Conservation (phyloP, 169 alveolate genomes). For the Perkinsus marinus region DNA sequence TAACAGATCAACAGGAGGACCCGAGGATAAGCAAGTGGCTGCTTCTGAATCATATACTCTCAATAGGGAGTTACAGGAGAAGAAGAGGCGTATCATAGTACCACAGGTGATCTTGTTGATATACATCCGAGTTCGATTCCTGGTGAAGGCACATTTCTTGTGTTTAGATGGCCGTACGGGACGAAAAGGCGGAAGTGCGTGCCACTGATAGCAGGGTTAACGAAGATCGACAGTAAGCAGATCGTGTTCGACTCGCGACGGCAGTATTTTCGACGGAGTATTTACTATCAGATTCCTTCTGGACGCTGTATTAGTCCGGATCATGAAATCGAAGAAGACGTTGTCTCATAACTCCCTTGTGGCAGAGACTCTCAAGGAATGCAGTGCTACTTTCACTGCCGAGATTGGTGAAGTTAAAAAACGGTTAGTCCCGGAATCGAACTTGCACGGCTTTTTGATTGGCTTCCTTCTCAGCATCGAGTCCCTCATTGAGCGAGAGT, state of each 20-base stretch:
- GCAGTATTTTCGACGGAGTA: no score
- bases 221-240: slow-evolving; percentile 33
- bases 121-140: neutral
- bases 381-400: neutral
- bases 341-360: slow-evolving; percentile 28
- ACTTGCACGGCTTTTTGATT: neutral
- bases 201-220: slow-evolving; percentile 39
- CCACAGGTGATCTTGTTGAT: neutral
- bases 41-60: neutral
- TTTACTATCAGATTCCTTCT: slow-evolving; percentile 5
- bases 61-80: neutral
- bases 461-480: slow-evolving; percentile 27
- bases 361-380: slow-evolving; percentile 19
- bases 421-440: neutral
- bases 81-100: neutral
- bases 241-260: no score
- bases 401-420: slow-evolving; percentile 17
- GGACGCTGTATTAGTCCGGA: slow-evolving; percentile 58
- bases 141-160: slow-evolving; percentile 12
- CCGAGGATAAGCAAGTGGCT: neutral
- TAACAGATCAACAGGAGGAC: neutral
- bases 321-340: slow-evolving; percentile 40
- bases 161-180: slow-evolving; percentile 28
- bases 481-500: slow-evolving; percentile 39
- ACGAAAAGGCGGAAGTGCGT: slow-evolving; percentile 37